These are phyloP conservation scores for Candida pseudofarinosa DNA, from an alignment of 805 yeast genomes.

Conservation along the genomic window DNA sequence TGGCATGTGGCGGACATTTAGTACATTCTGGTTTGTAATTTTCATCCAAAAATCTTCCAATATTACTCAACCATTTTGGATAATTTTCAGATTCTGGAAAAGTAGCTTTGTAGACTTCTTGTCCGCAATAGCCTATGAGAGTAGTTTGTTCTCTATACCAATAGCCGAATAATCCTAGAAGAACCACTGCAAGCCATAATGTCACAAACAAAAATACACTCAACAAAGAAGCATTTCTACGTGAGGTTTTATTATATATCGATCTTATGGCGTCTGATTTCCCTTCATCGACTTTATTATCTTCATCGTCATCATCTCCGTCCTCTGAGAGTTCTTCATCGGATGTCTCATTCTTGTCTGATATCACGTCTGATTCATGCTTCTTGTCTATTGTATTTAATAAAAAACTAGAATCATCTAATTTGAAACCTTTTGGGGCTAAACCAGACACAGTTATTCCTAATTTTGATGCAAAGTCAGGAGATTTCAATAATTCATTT, in stretches of 20 bases:
- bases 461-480: conserved; percentile 34
- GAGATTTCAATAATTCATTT: conserved; percentile 8
- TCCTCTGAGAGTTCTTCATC: conserved; percentile 6
- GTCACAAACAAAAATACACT: conserved; percentile 14
- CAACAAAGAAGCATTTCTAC: conserved; percentile 4
- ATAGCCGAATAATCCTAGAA: conserved; percentile 38
- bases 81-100: conserved; percentile 25
- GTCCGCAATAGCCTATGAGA: conserved; percentile 72
- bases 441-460: conserved; percentile 21
- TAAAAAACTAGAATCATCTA: conserved; percentile 3
- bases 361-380: neutral
- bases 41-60: conserved; percentile 45
- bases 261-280: conserved; percentile 1
- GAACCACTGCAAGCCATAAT: conserved; percentile 33
- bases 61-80: conserved; percentile 23
- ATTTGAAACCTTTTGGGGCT: conserved; percentile 5
- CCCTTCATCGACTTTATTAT: neutral
- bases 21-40: conserved; percentile 59
- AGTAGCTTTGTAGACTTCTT: conserved; percentile 46
- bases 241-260: neutral
- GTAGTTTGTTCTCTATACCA: conserved; percentile 66
- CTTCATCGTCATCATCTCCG: conserved; percentile 2
- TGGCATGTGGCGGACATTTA: conserved; percentile 78
- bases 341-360: conserved; percentile 1
- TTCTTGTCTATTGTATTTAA: neutral